Base-by-base conservation (phyloP, 805 yeast species). In the Clavispora phyllophila region DNA sequence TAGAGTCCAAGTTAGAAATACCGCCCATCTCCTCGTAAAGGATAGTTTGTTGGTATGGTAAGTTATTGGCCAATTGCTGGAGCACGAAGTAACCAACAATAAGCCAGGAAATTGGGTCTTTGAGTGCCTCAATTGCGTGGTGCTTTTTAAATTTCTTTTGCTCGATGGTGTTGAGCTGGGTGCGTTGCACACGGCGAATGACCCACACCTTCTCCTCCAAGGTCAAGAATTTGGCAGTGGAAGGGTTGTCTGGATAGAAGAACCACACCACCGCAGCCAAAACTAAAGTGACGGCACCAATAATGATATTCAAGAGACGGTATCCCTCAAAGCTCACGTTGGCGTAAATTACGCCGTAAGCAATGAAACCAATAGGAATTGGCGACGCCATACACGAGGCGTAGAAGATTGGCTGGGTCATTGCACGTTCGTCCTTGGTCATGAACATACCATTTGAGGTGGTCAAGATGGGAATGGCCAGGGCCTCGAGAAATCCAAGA, bases 171-270 rank as follows among this genome's bases (percentile, higher is more conserved):
- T 63, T 7, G 34, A 47, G 52, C 65, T 72, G 20, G 61, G 60
- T 28, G 48, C 52, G 47, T 66, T 72, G 42, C 62, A 58, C 56
- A 36, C 59, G 47, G 66, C 55, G 69, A 57, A 59, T 73, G 57
- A 47, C 76, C 75, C 44, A 73, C 60, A 77, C 70, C 51, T 70
- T 77, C 55, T 81, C 85, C 35, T 75, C 67, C 2, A 53, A 55
- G 4, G 71, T 46, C 37, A 81, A 62, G 49, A 75, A 75, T 43
- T 58, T 65, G 5, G 79, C 79, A 46, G 63, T 68, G 0, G 80
- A 57, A 13, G 85, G 85, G 54, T 79, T 76, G 45, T 73, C 68
- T 32, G 86, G 87, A 51, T 77, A 80, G 17, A 67, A 39, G 45
- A 67, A 65, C 40, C 58, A 57, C 13, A 51, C 40, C 2, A 48